phyloP scores from a whole-genome alignment of 2,329 filamentous ascomycete species.

The Myriosclerotinia duriaeana region DNA sequence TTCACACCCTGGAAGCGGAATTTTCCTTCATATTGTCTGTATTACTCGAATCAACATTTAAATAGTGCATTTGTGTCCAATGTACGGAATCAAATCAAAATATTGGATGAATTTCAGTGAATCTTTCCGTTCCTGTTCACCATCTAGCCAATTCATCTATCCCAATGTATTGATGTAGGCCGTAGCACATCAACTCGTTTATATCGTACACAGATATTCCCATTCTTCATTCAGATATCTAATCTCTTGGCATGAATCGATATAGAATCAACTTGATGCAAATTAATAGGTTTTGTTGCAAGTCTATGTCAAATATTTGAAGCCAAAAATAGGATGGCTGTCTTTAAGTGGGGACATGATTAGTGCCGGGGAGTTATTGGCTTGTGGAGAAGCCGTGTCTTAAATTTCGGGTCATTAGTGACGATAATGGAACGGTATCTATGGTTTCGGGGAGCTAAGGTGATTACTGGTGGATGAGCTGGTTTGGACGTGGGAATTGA shows the following conservation, averaged over 20 bases:
- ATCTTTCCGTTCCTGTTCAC: not conserved
- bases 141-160: slow-evolving; percentile 14
- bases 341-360: slow-evolving; percentile 1
- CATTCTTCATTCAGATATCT: not conserved
- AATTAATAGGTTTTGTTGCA: slow-evolving; percentile 27
- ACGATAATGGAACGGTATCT: not conserved
- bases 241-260: not conserved
- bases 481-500: not conserved
- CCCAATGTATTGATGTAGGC: not conserved
- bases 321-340: slow-evolving; percentile 17
- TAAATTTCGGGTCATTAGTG: not conserved
- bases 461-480: not conserved
- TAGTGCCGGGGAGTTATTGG: slow-evolving; percentile 6
- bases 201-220: not conserved
- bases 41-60: not conserved
- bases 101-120: not conserved
- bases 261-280: not conserved
- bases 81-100: not conserved
- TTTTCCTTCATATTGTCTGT: slow-evolving; percentile 22
- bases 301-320: slow-evolving; percentile 25
- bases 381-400: slow-evolving; percentile 3
- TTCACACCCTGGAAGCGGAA: slow-evolving; percentile 18
- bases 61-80: not conserved
- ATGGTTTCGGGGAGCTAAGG: not conserved
- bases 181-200: not conserved